Conservation (phyloP, 768 basidiomycete species). For the Trametes cinnabarina region DNA sequence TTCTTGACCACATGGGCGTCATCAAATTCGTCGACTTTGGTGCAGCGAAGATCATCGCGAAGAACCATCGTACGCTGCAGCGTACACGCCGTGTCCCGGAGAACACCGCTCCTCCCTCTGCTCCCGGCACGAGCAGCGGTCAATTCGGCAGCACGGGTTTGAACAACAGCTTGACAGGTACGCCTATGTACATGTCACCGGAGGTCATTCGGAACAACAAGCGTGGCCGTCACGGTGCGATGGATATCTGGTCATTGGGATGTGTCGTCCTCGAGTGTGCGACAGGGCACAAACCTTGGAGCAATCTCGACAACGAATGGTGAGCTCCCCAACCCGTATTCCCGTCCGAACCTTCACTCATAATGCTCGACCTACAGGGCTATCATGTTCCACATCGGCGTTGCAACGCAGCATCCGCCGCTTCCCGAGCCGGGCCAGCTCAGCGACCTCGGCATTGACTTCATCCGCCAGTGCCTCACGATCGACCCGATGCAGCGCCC, state of each 20-base stretch:
- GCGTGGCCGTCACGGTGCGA: conserved; percentile 85
- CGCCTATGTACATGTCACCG: conserved; percentile 99
- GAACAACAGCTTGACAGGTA: conserved; percentile 90
- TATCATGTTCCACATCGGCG: conserved; percentile 99
- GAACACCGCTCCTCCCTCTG: conserved; percentile 33
- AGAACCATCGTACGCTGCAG: conserved; percentile 79
- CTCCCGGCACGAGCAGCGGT: conserved; percentile 34
- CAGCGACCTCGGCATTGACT: conserved; percentile 84
- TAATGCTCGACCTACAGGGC: conserved; percentile 56
- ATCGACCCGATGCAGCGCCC: conserved; percentile 85
- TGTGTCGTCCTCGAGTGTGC: conserved; percentile 97
- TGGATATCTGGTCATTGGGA: conserved; percentile 98
- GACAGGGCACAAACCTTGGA: conserved; percentile 98
- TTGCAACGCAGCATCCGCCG: conserved; percentile 94
- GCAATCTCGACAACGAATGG: conserved; percentile 99
- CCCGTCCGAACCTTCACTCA: conserved; percentile 5
- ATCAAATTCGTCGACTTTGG: conserved; percentile 99
- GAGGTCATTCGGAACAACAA: conserved; percentile 96
- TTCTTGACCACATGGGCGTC: conserved; percentile 84
- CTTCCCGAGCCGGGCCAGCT: conserved; percentile 90
- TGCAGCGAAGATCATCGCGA: conserved; percentile 93
- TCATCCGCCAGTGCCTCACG: conserved; percentile 88
- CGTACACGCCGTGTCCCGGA: conserved; percentile 53
- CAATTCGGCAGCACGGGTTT: conserved; percentile 39
- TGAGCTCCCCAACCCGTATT: conserved; percentile 34